These are phyloP conservation scores for Narthecium ossifragum DNA, from an alignment of 106 monocot species.

Conservation along the genomic window DNA sequence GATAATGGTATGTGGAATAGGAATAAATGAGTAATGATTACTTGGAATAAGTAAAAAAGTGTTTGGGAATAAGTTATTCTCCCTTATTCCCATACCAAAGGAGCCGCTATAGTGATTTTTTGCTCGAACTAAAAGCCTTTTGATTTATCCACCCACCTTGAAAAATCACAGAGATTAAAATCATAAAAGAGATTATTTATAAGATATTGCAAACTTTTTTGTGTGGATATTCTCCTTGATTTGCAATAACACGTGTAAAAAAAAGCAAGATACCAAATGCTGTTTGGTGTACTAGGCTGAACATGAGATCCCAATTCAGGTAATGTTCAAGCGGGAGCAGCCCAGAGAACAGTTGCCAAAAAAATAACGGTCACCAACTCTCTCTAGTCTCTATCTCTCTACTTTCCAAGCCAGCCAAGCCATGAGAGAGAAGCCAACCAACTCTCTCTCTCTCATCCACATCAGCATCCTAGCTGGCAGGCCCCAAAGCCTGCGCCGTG, in stretches of 20 bases:
- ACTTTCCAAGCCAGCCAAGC: neutral
- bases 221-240: neutral
- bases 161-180: neutral
- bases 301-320: neutral
- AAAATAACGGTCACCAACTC: neutral
- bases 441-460: neutral
- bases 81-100: too few relatives aligned
- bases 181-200: neutral
- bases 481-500: neutral
- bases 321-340: neutral
- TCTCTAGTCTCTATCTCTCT: too few relatives aligned
- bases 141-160: neutral
- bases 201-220: neutral
- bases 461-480: slow-evolving; percentile 10
- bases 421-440: neutral
- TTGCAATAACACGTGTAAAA: neutral
- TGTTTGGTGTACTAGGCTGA: neutral
- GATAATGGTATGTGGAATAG: too few relatives aligned
- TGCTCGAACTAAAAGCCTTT: too few relatives aligned
- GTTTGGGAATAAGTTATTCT: too few relatives aligned
- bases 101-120: too few relatives aligned
- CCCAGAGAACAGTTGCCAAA: neutral
- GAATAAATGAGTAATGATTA: too few relatives aligned
- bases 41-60: too few relatives aligned
- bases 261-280: neutral